Conservation (phyloP, 257 asterid species). For the Jaltomata sinuosa region DNA sequence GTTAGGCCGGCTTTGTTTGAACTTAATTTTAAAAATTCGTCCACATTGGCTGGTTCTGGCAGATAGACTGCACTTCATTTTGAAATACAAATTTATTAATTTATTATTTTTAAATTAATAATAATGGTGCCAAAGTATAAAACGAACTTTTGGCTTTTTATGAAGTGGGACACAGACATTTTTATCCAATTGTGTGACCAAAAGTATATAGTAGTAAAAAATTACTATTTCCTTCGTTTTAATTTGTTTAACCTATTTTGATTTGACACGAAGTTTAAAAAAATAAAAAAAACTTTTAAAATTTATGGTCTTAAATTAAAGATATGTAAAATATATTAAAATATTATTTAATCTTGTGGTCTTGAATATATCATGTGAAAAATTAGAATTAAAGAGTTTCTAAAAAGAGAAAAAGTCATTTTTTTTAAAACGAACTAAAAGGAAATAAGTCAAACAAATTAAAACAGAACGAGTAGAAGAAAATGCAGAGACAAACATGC, state of each 20-base stretch:
- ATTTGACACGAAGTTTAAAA: no score
- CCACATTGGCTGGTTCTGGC: neutral
- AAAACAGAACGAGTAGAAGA: no score
- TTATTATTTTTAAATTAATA: neutral
- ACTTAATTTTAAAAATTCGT: neutral
- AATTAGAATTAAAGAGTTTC: no score
- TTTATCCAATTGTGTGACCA: neutral
- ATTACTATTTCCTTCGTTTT: no score
- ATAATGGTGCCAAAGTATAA: neutral
- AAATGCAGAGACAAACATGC: constrained; percentile 25
- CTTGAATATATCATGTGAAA: no score
- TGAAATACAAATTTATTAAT: neutral
- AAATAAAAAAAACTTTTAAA: no score
- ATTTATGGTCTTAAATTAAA: no score
- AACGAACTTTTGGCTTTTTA: neutral
- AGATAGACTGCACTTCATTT: neutral
- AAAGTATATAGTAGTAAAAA: neutral
- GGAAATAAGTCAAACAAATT: no score
- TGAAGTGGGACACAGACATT: neutral
- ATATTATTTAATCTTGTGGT: no score
- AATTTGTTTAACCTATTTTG: no score
- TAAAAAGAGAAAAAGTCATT: no score
- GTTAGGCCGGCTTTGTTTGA: neutral
- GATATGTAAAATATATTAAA: accelerated
- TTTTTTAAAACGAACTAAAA: no score